These are phyloP conservation scores for Perkinsela sp. DNA, from an alignment of 208 protist genomes.

Conservation along the genomic window DNA sequence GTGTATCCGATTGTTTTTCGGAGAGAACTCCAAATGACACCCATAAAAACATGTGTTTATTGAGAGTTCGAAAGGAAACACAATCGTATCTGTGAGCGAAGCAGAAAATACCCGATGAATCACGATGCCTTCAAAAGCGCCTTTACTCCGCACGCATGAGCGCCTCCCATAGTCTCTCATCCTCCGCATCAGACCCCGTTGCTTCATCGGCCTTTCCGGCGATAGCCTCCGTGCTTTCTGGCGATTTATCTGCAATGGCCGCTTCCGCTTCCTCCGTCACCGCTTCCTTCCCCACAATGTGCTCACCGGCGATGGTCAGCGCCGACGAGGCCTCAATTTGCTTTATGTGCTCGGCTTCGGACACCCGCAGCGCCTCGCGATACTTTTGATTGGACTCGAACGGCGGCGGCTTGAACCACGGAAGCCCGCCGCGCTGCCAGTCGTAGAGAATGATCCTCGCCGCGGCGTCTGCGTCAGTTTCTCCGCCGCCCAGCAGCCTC, in stretches of 20 bases:
- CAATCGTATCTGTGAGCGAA: too few relatives aligned
- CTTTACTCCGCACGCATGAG: not conserved
- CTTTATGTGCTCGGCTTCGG: conserved; percentile 44
- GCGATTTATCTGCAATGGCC: not conserved
- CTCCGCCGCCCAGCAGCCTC: conserved; percentile 75
- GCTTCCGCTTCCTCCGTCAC: conserved; percentile 4
- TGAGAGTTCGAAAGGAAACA: not conserved
- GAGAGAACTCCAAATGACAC: not conserved
- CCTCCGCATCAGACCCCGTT: not conserved
- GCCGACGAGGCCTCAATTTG: conserved; percentile 43
- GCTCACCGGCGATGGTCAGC: conserved; percentile 47
- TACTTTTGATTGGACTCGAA: conserved; percentile 58
- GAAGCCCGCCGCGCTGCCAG: conserved; percentile 80
- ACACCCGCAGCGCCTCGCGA: conserved; percentile 23
- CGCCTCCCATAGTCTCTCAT: conserved; percentile 2
- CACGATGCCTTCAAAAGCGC: too few relatives aligned
- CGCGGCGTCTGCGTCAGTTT: conserved; percentile 69
- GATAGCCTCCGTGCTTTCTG: not conserved
- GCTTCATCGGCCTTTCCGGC: not conserved
- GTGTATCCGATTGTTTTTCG: conserved; percentile 4
- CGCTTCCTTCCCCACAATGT: conserved; percentile 12
- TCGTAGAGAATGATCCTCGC: conserved; percentile 90
- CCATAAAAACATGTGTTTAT: not conserved
- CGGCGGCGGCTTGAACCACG: conserved; percentile 78
- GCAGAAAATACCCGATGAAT: too few relatives aligned